Conservation (phyloP, 1,284 basidiomycete genomes). For the Fereydounia khargensis region DNA sequence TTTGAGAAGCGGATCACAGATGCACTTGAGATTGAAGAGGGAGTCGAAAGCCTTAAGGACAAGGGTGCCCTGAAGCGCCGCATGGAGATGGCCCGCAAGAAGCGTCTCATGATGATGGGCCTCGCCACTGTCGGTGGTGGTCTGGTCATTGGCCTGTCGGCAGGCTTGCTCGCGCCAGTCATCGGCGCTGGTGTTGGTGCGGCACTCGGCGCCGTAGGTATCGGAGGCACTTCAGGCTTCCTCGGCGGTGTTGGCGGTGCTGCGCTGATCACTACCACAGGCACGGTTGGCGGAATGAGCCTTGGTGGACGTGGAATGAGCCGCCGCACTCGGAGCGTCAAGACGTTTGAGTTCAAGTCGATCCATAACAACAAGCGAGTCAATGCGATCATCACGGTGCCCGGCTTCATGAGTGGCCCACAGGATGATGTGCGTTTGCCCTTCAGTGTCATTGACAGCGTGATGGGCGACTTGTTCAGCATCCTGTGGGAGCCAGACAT, state of each 20-base stretch:
- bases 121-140: slow-evolving; percentile 55
- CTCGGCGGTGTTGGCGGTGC: slow-evolving; percentile 55
- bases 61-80: slow-evolving; percentile 32
- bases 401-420: slow-evolving; percentile 51
- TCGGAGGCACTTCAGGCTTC: slow-evolving; percentile 51
- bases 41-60: slow-evolving; percentile 45
- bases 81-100: slow-evolving; percentile 37
- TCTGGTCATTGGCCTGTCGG: slow-evolving; percentile 54
- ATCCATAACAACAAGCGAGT: slow-evolving; percentile 58
- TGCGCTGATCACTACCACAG: slow-evolving; percentile 54
- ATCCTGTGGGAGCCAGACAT: slow-evolving; percentile 57
- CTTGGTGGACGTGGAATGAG: slow-evolving; percentile 55
- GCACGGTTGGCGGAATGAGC: slow-evolving; percentile 49
- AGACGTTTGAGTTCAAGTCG: slow-evolving; percentile 55
- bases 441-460: slow-evolving; percentile 54
- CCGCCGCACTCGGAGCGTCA: slow-evolving; percentile 47
- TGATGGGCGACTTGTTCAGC: slow-evolving; percentile 55
- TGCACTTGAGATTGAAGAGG: slow-evolving; percentile 54
- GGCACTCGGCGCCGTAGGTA: slow-evolving; percentile 52
- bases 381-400: slow-evolving; percentile 52
- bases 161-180: slow-evolving; percentile 52
- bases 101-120: slow-evolving; percentile 55
- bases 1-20: slow-evolving; percentile 57
- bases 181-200: slow-evolving; percentile 56
- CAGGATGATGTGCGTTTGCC: slow-evolving; percentile 53